Base-by-base conservation (phyloP, 108 stramenopile genomes). In the Phaeodactylum tricornutum region DNA sequence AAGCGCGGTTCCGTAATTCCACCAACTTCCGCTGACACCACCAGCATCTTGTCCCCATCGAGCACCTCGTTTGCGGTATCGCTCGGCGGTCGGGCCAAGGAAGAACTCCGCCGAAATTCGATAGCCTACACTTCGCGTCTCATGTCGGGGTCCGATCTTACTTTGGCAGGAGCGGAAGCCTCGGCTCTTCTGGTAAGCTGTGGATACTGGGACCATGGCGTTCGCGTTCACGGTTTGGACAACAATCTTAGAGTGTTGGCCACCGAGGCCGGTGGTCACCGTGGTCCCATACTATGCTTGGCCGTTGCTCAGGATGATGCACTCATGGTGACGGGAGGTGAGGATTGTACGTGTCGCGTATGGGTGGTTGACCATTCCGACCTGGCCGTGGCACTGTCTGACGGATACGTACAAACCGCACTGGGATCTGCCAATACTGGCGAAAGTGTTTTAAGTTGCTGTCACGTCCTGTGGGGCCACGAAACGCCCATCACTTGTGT, bases 341-440 rank as follows among this genome's bases (percentile, higher is more conserved):
- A 79, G 17, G 89, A 91, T 55, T 65, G 66, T 35, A 90, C 83
- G n/a, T 74, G 79, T 50, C 62, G 74, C 15, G 62, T 91, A 4
- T 86, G 79, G 80, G 75, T 84, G 30, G 66, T 83, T 24, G 84
- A 84, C 50, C 74, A 83, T 37, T 66, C 77, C 36, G 78, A 74
- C 35, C 67, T 83, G 61, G 69, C 72, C 6, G 43, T 50, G 8
- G 76, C 80, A 32, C 55, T 89, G 22, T 72, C 72, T 25, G 87
- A 82, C 56, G 77, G 77, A 3, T 84, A 77, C 47, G 67, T 80
- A 8, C 67, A 87, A 35, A 79, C 82, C 30, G 62, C 66, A 3
- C 57, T 78, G 12, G 72, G 75, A 7, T 37, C 43, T 5, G 17
- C 49, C 7, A 43, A 41, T 14, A 59, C 57, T 29, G 45, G 58